These are phyloP conservation scores for Parmelia sp. DNA, from an alignment of 495 filamentous ascomycete species.

Conservation along the genomic window DNA sequence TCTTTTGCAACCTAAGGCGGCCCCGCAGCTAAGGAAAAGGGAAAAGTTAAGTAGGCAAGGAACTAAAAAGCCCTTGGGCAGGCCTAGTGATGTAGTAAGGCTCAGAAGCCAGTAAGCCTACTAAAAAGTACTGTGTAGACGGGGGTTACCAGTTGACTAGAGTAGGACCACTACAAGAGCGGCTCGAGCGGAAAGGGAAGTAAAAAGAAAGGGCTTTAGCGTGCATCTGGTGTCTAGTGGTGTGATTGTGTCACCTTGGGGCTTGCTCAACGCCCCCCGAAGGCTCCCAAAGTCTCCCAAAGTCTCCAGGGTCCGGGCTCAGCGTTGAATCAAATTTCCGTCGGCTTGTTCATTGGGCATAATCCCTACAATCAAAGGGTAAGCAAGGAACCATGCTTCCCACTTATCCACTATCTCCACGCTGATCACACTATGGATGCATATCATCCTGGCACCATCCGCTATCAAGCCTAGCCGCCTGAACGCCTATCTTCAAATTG, in stretches of 20 bases:
- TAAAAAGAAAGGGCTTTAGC: background rate
- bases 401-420: background rate
- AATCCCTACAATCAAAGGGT: background rate
- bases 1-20: background rate
- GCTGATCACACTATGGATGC: conserved; percentile 14
- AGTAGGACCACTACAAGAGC: too few species aligned
- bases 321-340: conserved; percentile 10
- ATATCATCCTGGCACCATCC: conserved; percentile 17
- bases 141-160: too few species aligned
- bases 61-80: too few species aligned
- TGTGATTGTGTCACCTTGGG: background rate
- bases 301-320: too few species aligned
- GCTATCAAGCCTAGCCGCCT: conserved; percentile 3
- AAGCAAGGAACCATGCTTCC: conserved; percentile 2
- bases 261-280: too few species aligned
- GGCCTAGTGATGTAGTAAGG: too few species aligned
- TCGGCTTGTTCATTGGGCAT: background rate
- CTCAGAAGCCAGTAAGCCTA: too few species aligned
- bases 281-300: too few species aligned
- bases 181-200: background rate
- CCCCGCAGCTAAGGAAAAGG: too few species aligned
- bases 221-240: background rate
- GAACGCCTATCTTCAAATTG: conserved; percentile 13
- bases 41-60: too few species aligned
- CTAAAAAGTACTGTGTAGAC: too few species aligned